Percentiles rank a stretch among this genome's conserved stretches.
phyloP scores from a whole-genome alignment of 768 basidiomycete species.

The Psilocybe cyanescens region DNA sequence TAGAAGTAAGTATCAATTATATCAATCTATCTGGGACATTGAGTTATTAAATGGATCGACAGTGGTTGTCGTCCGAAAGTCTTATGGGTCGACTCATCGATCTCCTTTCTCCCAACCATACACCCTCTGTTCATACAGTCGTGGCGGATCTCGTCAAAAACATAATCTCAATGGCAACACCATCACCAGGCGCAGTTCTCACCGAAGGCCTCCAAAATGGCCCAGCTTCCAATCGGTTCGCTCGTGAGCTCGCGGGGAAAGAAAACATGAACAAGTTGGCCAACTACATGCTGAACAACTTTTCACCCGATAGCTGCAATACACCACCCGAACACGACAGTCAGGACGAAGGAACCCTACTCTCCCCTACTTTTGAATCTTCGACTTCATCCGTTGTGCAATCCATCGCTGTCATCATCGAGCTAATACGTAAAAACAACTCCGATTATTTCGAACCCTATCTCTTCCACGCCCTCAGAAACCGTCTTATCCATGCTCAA shows the following conservation, averaged over 20 bases:
- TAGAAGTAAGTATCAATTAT: conserved; percentile 68
- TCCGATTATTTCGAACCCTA: conserved; percentile 99
- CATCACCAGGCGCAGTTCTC: conserved; percentile 78
- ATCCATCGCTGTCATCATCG: conserved; percentile 87
- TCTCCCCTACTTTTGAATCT: conserved; percentile 48
- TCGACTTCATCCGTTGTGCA: conserved; percentile 81
- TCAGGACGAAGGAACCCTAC: conserved; percentile 20
- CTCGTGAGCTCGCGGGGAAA: conserved; percentile 81
- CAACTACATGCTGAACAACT: conserved; percentile 77
- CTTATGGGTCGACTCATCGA: conserved; percentile 83
- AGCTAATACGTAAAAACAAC: conserved; percentile 96
- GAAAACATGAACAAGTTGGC: conserved; percentile 73
- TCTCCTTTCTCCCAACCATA: conserved; percentile 78
- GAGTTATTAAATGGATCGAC: conserved; percentile 16
- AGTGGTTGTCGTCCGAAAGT: conserved; percentile 89
- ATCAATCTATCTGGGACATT: conserved; percentile 23
- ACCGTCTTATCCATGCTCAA: conserved; percentile 86
- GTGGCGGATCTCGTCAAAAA: conserved; percentile 92
- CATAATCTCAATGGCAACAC: conserved; percentile 92
- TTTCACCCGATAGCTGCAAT: conserved; percentile 33
- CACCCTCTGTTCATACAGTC: conserved; percentile 79
- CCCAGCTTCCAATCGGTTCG: conserved; percentile 83
- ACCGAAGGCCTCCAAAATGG: conserved; percentile 71
- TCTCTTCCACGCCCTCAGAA: conserved; percentile 91
- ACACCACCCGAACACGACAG: conserved; percentile 23